These are phyloP conservation scores for Starmerella apis DNA, from an alignment of 805 yeast species.

Conservation along the genomic window DNA sequence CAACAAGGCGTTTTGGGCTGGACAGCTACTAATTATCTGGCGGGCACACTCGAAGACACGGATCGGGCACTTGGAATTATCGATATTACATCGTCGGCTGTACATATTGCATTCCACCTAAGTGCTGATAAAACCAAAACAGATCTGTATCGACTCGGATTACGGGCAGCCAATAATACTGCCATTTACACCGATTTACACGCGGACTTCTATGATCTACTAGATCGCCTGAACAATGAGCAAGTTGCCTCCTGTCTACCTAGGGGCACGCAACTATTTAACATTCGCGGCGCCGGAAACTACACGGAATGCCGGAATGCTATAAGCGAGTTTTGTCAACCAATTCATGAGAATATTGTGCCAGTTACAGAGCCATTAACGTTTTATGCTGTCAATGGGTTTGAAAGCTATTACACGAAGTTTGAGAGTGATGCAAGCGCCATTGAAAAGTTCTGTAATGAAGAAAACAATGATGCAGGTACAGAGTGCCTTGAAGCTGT, in stretches of 20 bases:
- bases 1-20: conserved; percentile 59
- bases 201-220: conserved; percentile 7
- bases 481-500: conserved; percentile 44
- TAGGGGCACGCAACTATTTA: neutral
- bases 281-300: conserved; percentile 40
- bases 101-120: conserved; percentile 7
- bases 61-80: neutral
- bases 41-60: neutral
- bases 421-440: neutral
- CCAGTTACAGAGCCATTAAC: conserved; percentile 29
- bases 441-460: neutral
- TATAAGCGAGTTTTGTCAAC: conserved; percentile 38
- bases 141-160: conserved; percentile 9
- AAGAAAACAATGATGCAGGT: neutral
- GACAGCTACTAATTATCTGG: conserved; percentile 43
- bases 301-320: conserved; percentile 40
- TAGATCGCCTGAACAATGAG: conserved; percentile 7
- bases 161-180: conserved; percentile 7
- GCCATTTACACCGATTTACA: conserved; percentile 10
- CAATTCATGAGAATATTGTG: conserved; percentile 34
- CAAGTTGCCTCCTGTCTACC: conserved; percentile 12
- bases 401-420: neutral
- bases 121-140: conserved; percentile 2
- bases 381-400: neutral
- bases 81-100: conserved; percentile 14